Percentiles rank a stretch among this genome's conserved stretches.
phyloP scores from a whole-genome alignment of 2,329 filamentous ascomycete species.

The Arthroderma sp. region DNA sequence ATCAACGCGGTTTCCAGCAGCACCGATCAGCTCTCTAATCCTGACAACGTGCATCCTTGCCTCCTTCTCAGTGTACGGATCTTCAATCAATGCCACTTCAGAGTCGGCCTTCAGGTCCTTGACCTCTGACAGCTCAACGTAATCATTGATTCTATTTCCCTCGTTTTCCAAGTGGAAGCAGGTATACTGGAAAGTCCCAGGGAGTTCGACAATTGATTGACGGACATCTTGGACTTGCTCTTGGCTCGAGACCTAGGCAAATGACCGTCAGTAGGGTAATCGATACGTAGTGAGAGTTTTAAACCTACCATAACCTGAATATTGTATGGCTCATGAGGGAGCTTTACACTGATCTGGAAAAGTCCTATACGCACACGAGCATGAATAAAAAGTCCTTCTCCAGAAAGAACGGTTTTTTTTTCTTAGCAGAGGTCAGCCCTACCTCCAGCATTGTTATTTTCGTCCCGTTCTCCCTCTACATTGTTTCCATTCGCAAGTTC shows the following conservation, averaged over 20 bases:
- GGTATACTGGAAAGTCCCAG: conserved; percentile 88
- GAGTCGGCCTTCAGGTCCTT: conserved; percentile 64
- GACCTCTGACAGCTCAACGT: conserved; percentile 81
- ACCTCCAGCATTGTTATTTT: conserved; percentile 21
- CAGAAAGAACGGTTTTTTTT: neutral
- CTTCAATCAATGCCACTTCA: conserved; percentile 71
- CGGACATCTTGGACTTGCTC: conserved; percentile 97
- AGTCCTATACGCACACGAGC: conserved; percentile 33
- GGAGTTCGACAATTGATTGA: conserved; percentile 89
- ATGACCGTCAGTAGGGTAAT: conserved; percentile 3
- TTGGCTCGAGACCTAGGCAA: conserved; percentile 64
- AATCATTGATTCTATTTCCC: conserved; percentile 86
- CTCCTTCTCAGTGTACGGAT: conserved; percentile 97
- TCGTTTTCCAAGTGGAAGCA: conserved; percentile 96
- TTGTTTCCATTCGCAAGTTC: conserved; percentile 25
- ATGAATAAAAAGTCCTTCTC: neutral
- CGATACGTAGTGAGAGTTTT: neutral
- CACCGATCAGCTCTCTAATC: conserved; percentile 84
- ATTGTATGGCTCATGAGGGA: conserved; percentile 67
- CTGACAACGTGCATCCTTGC: conserved; percentile 87
- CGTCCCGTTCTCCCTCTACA: conserved; percentile 25
- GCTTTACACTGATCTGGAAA: conserved; percentile 63
- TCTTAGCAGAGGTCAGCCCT: neutral
- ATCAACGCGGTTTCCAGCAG: conserved; percentile 78
- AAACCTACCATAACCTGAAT: conserved; percentile 70